A percentile compares a stretch with the other conserved stretches of the same genome.
These are phyloP conservation scores for Chlorella sp. DNA, from an alignment of 139 green algal genomes.

Conservation along the genomic window DNA sequence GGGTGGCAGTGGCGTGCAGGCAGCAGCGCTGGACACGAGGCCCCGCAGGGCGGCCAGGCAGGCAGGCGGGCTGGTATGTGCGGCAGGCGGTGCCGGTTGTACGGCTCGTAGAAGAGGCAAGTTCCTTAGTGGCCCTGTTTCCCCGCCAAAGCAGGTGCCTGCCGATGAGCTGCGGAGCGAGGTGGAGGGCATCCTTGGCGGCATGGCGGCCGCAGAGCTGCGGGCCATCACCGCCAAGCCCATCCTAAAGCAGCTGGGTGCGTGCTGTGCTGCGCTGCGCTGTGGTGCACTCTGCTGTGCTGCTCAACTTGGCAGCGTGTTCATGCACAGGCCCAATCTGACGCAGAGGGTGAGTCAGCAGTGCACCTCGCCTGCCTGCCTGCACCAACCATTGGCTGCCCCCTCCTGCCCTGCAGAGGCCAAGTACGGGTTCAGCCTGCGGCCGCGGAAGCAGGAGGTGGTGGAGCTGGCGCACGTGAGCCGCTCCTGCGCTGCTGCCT, in stretches of 20 bases:
- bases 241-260: conserved; percentile 18
- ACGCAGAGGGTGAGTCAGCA: not conserved
- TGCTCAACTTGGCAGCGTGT: not conserved
- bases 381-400: not conserved
- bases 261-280: not conserved
- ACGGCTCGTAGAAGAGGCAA: too few species aligned
- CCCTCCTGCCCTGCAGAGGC: not conserved
- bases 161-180: conserved; percentile 2
- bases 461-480: conserved; percentile 2
- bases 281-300: not conserved
- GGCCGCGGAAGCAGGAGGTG: conserved; percentile 40
- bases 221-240: conserved; percentile 7
- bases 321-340: conserved; percentile 5
- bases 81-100: too few species aligned
- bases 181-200: conserved; percentile 11
- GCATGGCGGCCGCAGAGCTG: conserved; percentile 13
- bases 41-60: too few species aligned
- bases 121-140: too few species aligned
- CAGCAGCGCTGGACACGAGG: too few species aligned
- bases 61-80: too few species aligned
- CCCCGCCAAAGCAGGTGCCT: not conserved
- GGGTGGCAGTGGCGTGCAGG: too few species aligned
- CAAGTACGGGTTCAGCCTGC: conserved; percentile 41
- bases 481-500: not conserved
- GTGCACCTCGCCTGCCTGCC: too few species aligned